phyloP scores from a whole-genome alignment of 768 basidiomycete species.

The Tylopilus balloui region DNA sequence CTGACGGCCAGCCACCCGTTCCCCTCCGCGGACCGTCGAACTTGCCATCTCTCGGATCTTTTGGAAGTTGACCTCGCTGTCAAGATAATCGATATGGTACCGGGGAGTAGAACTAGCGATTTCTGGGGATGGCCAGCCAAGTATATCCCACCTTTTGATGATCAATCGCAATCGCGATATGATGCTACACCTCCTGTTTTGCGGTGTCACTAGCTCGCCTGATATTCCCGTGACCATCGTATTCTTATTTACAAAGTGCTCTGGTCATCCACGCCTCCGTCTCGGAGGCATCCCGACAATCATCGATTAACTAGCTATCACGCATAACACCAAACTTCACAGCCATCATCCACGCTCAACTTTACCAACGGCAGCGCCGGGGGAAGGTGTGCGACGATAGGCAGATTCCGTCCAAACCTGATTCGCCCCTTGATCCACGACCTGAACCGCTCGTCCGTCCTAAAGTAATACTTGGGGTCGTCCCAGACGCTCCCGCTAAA shows the following conservation, averaged over 20 bases:
- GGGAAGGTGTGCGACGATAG: constrained; percentile 31
- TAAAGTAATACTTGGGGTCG: constrained; percentile 27
- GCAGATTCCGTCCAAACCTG: constrained; percentile 33
- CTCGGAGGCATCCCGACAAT: background rate
- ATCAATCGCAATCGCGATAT: background rate
- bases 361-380: constrained; percentile 13
- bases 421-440: constrained; percentile 33
- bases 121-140: background rate
- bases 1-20: background rate
- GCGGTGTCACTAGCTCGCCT: background rate
- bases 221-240: no score
- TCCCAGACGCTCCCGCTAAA: constrained; percentile 33
- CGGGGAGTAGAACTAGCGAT: background rate
- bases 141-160: background rate
- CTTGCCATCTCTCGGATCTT: background rate
- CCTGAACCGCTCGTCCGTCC: constrained; percentile 31
- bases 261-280: no score
- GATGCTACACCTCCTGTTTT: background rate
- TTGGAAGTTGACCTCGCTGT: background rate
- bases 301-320: constrained; percentile 1
- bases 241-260: background rate
- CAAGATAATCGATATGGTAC: background rate
- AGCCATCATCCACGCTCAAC: constrained; percentile 16
- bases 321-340: constrained; percentile 23
- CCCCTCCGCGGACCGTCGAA: background rate